Base-by-base conservation (phyloP, 1,139 yeast species). In the Blastobotrys capitulatus region DNA sequence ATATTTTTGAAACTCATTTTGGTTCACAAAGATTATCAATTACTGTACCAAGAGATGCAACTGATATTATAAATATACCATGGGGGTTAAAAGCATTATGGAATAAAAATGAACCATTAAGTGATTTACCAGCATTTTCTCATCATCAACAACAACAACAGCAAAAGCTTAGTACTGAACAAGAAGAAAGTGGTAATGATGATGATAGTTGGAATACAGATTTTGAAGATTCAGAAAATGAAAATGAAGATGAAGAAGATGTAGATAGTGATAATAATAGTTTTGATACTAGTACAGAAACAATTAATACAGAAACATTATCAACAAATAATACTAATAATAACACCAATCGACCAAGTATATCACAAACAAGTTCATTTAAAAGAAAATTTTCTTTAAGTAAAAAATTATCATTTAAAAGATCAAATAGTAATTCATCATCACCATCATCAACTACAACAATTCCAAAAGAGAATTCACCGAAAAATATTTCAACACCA, bases 51-150 rank as follows among this genome's bases (percentile, higher is more conserved):
- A 57, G 60, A 20, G 71, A 67, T 49, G 57, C 66, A 15, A 63
- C 70, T 6, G 71, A 67, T 44, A 59, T 65, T 9, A 52, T 57
- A 20, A 66, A 61, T 48, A 61, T 63, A 6, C 70, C 71, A 0
- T 67, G 71, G 71, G 70, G 68, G 7, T 54, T 66, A 20, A 63
- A 63, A 50, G 69, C 67, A 1, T 49, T 59, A 8, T 65, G 68
- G 68, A 60, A 55, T 37, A 54, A 56, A 42, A 44, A 50, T 20
- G 46, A 46, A 9, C 42, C 51, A 22, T 46, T 50, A n/a, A 51
- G 49, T 12, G 42, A 39, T 9, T 45, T 27, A 15, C 54, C 54
- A 18, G 43, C 39, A 18, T 44, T 44, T 15, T 32, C 50, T 13
- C 38, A 31, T 16, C 43, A 6, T 22, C 13, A 39, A 10, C 20